phyloP scores from a whole-genome alignment of 2,329 filamentous ascomycete species.

The Sporothrix phasma region DNA sequence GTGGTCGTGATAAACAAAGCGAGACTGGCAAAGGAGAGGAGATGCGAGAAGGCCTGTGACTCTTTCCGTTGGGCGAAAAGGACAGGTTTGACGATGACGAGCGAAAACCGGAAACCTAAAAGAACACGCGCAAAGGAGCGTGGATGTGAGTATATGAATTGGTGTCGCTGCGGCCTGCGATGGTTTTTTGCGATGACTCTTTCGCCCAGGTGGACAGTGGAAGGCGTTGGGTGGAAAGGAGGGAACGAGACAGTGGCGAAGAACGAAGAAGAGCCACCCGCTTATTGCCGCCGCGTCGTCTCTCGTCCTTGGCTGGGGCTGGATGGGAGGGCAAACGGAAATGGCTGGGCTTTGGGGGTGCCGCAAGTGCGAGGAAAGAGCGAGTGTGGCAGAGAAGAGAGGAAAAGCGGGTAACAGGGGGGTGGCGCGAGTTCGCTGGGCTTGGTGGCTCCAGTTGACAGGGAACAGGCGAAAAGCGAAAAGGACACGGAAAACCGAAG shows the following conservation, averaged over 20 bases:
- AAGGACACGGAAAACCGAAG: neutral
- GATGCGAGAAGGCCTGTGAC: slow-evolving; percentile 13
- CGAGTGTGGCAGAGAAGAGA: neutral
- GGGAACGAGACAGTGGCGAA: slow-evolving; percentile 4
- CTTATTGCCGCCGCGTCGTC: slow-evolving; percentile 15
- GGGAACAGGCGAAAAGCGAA: slow-evolving; percentile 5
- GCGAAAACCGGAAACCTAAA: slow-evolving; percentile 14
- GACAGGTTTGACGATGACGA: slow-evolving; percentile 7
- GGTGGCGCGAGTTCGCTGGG: slow-evolving; percentile 11
- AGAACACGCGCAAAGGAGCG: slow-evolving; percentile 14
- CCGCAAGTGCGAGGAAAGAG: neutral
- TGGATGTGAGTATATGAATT: slow-evolving; percentile 18
- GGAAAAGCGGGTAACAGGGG: slow-evolving; percentile 17
- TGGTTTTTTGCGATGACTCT: slow-evolving; percentile 20
- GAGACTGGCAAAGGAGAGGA: slow-evolving; percentile 7
- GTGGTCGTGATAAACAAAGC: slow-evolving; percentile 10
- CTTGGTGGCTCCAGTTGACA: slow-evolving; percentile 28
- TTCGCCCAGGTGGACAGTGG: slow-evolving; percentile 10
- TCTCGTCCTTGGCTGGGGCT: slow-evolving; percentile 19
- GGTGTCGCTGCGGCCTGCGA: slow-evolving; percentile 16
- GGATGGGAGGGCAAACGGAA: slow-evolving; percentile 13
- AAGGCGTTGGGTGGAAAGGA: neutral
- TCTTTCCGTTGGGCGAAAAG: slow-evolving; percentile 14
- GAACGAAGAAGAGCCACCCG: slow-evolving; percentile 12
- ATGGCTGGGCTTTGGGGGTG: slow-evolving; percentile 15